A percentile compares a stretch with the other conserved stretches of the same genome.
phyloP scores from a whole-genome alignment of 2,329 filamentous ascomycete species.

The Chrysoporthe deuterocubensis region DNA sequence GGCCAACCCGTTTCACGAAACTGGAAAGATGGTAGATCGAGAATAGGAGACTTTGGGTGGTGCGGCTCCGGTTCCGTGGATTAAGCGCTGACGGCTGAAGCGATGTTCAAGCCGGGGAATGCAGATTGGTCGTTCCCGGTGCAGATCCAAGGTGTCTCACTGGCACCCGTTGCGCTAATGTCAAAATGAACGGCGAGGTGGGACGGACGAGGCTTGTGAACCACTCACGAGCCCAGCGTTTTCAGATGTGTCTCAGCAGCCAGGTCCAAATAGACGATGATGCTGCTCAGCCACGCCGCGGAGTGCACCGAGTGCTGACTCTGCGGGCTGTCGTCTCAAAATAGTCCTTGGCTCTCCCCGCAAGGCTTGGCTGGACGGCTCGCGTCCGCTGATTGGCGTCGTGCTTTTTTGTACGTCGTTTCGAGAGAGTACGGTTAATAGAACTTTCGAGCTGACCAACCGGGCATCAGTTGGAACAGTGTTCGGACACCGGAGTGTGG shows the following conservation, averaged over 20 bases:
- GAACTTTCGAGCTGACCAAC: too few relatives aligned
- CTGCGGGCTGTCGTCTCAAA: neutral
- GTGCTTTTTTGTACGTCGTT: neutral
- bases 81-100: slow-evolving; percentile 14
- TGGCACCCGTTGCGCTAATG: neutral
- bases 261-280: neutral
- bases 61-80: neutral
- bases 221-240: slow-evolving; percentile 2
- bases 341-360: slow-evolving; percentile 2
- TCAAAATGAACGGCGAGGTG: neutral
- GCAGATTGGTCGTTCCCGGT: slow-evolving; percentile 7
- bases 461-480: neutral
- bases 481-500: neutral
- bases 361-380: neutral
- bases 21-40: neutral
- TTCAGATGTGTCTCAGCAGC: neutral
- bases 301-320: slow-evolving; percentile 12
- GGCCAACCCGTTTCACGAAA: neutral
- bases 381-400: slow-evolving; percentile 13
- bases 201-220: neutral
- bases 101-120: slow-evolving; percentile 4
- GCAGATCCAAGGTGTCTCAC: slow-evolving; percentile 1
- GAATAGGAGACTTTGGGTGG: neutral
- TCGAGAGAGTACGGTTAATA: neutral
- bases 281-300: slow-evolving; percentile 25